Evolutionary conservation across 345 rosid genomes (phyloP).

Genomic region (Stellera chamaejasme): DNA sequence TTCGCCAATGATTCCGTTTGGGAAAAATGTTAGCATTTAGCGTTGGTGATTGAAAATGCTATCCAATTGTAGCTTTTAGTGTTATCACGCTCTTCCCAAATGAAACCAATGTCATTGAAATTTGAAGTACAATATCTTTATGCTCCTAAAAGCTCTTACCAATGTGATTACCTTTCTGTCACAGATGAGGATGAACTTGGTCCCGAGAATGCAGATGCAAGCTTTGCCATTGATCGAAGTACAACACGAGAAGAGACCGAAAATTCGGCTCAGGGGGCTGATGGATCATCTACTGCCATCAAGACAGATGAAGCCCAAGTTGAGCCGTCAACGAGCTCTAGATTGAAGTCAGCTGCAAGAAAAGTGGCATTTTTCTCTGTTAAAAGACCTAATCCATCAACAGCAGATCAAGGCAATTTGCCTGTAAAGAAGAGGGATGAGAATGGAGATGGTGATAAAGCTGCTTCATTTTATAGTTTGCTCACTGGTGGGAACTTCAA

Average conservation of each 20-base stretch:
- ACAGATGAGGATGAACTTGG: slow-evolving; percentile 21
- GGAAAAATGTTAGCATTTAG: neutral
- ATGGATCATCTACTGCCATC: slow-evolving; percentile 9
- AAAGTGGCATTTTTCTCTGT: slow-evolving; percentile 64
- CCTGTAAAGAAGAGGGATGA: slow-evolving; percentile 10
- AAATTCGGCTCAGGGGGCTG: slow-evolving; percentile 10
- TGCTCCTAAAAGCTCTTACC: neutral
- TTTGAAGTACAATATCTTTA: neutral
- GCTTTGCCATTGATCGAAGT: slow-evolving; percentile 14
- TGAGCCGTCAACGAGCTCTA: slow-evolving; percentile 3
- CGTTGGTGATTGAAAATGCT: neutral
- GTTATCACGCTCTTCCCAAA: neutral
- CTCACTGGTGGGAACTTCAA: slow-evolving; percentile 32
- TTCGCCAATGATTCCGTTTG: neutral
- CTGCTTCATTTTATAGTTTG: slow-evolving; percentile 39
- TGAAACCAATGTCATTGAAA: neutral
- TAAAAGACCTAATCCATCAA: slow-evolving; percentile 35
- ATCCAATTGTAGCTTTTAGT: neutral
- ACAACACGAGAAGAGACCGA: slow-evolving; percentile 16
- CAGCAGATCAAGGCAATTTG: slow-evolving; percentile 15
- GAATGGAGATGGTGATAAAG: slow-evolving; percentile 14
- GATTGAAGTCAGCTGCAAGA: slow-evolving; percentile 15
- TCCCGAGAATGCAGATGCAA: slow-evolving; percentile 13
- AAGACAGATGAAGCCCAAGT: slow-evolving; percentile 6
- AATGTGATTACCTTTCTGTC: neutral